These are phyloP conservation scores for Fusarium goolgardi DNA, from an alignment of 2,329 filamentous ascomycete genomes.

Conservation along the genomic window DNA sequence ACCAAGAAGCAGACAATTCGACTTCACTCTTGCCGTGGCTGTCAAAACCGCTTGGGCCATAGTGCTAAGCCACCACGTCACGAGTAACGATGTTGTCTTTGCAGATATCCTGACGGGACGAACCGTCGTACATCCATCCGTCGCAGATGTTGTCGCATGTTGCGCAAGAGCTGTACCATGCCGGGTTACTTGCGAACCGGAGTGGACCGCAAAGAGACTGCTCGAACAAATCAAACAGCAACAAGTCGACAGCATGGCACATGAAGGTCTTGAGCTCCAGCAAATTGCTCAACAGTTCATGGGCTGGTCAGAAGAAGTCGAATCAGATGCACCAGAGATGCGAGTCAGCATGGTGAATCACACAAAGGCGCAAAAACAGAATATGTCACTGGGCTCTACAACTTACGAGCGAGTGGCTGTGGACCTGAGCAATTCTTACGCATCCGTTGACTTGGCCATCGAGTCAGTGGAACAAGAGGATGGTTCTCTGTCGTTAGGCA, in stretches of 20 bases:
- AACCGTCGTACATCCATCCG: constrained; percentile 1
- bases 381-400: neutral
- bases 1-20: neutral
- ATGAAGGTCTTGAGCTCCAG: constrained; percentile 7
- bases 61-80: neutral
- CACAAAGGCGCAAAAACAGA: constrained; percentile 3
- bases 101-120: neutral
- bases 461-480: constrained; percentile 5
- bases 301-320: neutral
- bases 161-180: constrained; percentile 3
- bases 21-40: constrained; percentile 1
- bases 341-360: constrained; percentile 8
- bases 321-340: neutral
- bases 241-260: constrained; percentile 1
- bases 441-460: constrained; percentile 7
- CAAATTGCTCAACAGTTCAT: constrained; percentile 4
- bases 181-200: neutral
- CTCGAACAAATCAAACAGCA: neutral
- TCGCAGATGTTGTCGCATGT: constrained; percentile 4
- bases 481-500: neutral
- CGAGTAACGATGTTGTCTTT: neutral
- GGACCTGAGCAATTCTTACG: constrained; percentile 1
- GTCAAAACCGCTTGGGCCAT: constrained; percentile 4
- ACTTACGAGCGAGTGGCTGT: neutral
- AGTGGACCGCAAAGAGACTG: neutral